Evolutionary conservation across 2,329 filamentous ascomycete genomes (phyloP), one percentile per base, ranked within the genome.

Genomic region (Clarireedia monteithiana): DNA sequence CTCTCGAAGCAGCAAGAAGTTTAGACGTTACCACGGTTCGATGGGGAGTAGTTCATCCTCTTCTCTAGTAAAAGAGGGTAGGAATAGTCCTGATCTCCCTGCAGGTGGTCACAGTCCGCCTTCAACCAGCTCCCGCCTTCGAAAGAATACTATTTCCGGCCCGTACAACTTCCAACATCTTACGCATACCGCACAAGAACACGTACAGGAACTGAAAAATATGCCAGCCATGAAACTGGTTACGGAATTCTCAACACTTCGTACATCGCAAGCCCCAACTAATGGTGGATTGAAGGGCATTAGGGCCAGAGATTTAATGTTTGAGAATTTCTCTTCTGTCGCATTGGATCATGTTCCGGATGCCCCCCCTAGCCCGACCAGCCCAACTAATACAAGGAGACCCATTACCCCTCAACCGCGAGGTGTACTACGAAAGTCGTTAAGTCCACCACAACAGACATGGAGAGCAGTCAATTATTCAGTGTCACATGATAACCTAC

Each of bases 131-230:
- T 45, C 51, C n/a, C 48, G 42, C 17, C 51, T 59, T 36, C 54
- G 56, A 50, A 60, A 60, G 48, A 60, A 62, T 10, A 44, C 56
- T 20, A 86, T 86, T 53, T 86, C 83, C 0, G 77, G 74, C 1
- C 83, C 83, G 2, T 85, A 83, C 69, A 84, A 85, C 71, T 86
- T 86, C 59, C 82, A 85, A 65, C 83, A 86, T 67, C 74, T 86
- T 36, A 77, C 79, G 4, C 82, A 85, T 65, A 81, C 78, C 12
- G 72, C 75, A 12, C 77, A 76, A 48, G 76, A 82, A 30, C 72
- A 77, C 50, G 57, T 77, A 3, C 69, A 74, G 4, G 71, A 71
- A 55, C 59, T 75, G 6, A 70, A 73, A 44, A 68, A 71, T 27
- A 63, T 69, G 3, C 76, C 71, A 61, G 73, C 72, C 15, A 67